Conservation (phyloP, 2,329 filamentous ascomycete genomes). For the Furcasterigmium sp. region DNA sequence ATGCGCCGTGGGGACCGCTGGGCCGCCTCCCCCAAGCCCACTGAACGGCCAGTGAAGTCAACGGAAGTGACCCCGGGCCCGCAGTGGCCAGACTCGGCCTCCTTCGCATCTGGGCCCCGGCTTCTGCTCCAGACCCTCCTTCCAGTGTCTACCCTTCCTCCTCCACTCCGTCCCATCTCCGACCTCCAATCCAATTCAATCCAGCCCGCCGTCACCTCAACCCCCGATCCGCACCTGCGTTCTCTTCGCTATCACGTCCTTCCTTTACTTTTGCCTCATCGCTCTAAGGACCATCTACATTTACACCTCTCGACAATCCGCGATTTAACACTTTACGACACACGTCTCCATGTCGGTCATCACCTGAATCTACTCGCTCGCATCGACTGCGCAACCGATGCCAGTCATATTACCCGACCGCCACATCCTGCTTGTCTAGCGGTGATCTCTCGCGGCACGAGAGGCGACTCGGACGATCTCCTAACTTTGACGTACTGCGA, state of each 20-base stretch:
- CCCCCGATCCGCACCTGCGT: too few relatives aligned
- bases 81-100: too few relatives aligned
- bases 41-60: too few relatives aligned
- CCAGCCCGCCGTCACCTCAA: neutral
- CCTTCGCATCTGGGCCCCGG: too few relatives aligned
- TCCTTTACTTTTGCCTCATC: too few relatives aligned
- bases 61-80: too few relatives aligned
- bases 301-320: neutral
- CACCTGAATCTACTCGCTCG: neutral
- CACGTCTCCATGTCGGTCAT: slow-evolving; percentile 4
- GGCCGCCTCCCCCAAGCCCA: too few relatives aligned
- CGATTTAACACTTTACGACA: neutral
- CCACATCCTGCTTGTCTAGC: slow-evolving; percentile 4
- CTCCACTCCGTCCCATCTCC: neutral
- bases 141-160: too few relatives aligned
- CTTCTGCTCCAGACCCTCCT: neutral
- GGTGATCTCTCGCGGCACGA: slow-evolving; percentile 1
- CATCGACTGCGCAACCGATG: slow-evolving; percentile 3
- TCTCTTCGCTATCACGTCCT: too few relatives aligned
- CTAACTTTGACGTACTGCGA: too few relatives aligned
- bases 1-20: too few relatives aligned
- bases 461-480: neutral
- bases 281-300: neutral
- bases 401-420: slow-evolving; percentile 3
- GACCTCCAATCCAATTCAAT: neutral